Evolutionary conservation across 108 stramenopile genomes (phyloP), one percentile per base, ranked within the genome.

Genomic region (Conticribra weissflogii): DNA sequence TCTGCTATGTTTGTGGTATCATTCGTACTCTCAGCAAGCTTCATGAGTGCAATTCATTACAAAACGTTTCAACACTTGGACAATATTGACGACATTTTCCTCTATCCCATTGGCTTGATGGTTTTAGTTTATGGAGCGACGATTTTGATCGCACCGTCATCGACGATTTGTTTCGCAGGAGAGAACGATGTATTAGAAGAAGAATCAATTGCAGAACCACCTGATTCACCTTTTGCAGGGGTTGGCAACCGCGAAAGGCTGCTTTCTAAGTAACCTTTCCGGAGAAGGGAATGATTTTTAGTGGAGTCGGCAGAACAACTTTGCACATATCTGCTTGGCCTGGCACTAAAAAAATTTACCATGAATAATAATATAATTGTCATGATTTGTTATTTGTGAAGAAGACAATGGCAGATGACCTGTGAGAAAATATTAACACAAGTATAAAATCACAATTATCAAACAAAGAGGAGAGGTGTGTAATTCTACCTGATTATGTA

Each of bases 1-100:
- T 68, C 89, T 1, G 83, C 89, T 18, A 87, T 86, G 78, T 94
- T 91, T 80, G 92, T 94, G 27, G 88, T 87, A 3, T 85, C 83
- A 25, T 90, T 91, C 63, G 86, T 94, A 18, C 64, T 94, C 24
- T 83, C 85, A 9, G 84, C 89, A 21, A 79, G 76, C 31, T 81
- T 85, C 9, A 94, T 90, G 88, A 78, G 79, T 59, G 74, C 81
- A 0, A 76, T 85, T 18, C 92, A 91, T 65, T 94, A 94, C 50
- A 48, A 86, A 58, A 94, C 92, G 16, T 89, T 94, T 61, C 44
- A 51, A 17, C 49, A 81, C 14, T 73, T 93, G 47, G 75, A 72
- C 8, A 59, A 66, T 12, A 15, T 81, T 19, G n/a, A 28, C 24
- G 76, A 72, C 48, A 79, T 64, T 27, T 60, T 89, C 46, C 57